A percentile compares a stretch with the other conserved stretches of the same genome.
These are phyloP conservation scores for Pichia heedii DNA, from an alignment of 805 yeast genomes.

Conservation along the genomic window DNA sequence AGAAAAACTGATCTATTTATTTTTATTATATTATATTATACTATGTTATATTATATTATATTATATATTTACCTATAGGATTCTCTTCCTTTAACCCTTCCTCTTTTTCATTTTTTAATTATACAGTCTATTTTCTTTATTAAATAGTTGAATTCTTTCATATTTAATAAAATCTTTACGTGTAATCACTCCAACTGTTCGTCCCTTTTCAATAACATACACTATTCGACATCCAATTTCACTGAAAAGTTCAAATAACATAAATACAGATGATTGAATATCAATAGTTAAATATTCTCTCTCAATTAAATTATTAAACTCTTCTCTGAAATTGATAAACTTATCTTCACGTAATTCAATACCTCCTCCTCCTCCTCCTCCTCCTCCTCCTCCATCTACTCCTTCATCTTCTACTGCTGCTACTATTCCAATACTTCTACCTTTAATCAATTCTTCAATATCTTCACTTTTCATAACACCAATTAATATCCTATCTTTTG, in stretches of 20 bases:
- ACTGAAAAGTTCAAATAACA: constrained; percentile 58
- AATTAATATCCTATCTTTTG: constrained; percentile 23
- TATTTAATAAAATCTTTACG: constrained; percentile 74
- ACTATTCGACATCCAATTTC: constrained; percentile 75
- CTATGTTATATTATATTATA: too few species aligned
- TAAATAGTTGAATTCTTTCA: constrained; percentile 32
- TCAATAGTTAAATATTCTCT: constrained; percentile 55
- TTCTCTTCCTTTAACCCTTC: constrained; percentile 13
- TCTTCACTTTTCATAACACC: constrained; percentile 41
- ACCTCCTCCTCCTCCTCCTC: not conserved
- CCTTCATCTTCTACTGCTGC: too few species aligned
- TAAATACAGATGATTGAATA: constrained; percentile 46
- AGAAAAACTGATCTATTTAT: too few species aligned
- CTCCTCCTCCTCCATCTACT: too few species aligned
- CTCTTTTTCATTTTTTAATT: constrained; percentile 17
- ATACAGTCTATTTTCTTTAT: constrained; percentile 18
- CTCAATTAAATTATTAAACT: constrained; percentile 32
- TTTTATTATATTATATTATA: too few species aligned
- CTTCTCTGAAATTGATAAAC: constrained; percentile 1
- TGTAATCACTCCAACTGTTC: constrained; percentile 66
- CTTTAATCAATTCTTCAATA: constrained; percentile 16
- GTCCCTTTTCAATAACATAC: constrained; percentile 54
- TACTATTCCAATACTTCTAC: too few species aligned
- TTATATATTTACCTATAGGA: too few species aligned
- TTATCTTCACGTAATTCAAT: not conserved